Base-by-base conservation (phyloP, 2,329 filamentous ascomycete species). In the Colletotrichum orbiculare region DNA sequence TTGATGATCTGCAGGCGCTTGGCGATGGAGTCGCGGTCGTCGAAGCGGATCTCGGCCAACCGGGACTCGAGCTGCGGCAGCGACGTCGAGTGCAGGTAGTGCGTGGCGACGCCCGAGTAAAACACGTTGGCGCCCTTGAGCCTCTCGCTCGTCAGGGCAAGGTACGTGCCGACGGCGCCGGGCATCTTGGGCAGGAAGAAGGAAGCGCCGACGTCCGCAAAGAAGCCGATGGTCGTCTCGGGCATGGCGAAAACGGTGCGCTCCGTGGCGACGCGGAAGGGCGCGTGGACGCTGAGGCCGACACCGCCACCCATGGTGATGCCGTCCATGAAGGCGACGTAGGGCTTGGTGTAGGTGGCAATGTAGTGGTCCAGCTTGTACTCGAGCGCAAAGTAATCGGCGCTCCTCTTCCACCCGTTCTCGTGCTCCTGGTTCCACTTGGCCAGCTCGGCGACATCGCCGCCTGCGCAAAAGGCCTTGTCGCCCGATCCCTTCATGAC, bases 291-390 rank as follows among this genome's bases (percentile, higher is more conserved):
- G 77, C 92, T 96, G 61, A 99, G 86, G 7, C 96, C 96, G 57
- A 98, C 96, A 70, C 96, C 96, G 60, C 96, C 96, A 60, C 96
- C 96, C 96, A 99, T 99, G 56, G 96, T 99, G 77, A 97, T 92
- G 65, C 96, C 96, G 74, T 99, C 96, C 90, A 99, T 96, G 75
- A 98, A 91, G 38, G 96, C 92, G 56, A 99, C 88, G 74, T 96
- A 97, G 0, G 96, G 96, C 82, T 97, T 99, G 67, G 83, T 76
- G 81, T 97, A 97, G 42, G 94, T 97, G 25, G 96, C 92, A 75
- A 99, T 97, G 71, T 95, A 84, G 79, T 99, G 96, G 77, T 99
- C 92, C 68, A 99, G 89, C 81, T 93, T 91, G 85, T 98, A 99
- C 89, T 99, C 96, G 62, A 96, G 89, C 11, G 83, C 93, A 76